Conservation (phyloP, 2,329 filamentous ascomycete genomes). For the Plectosphaerella sp. region DNA sequence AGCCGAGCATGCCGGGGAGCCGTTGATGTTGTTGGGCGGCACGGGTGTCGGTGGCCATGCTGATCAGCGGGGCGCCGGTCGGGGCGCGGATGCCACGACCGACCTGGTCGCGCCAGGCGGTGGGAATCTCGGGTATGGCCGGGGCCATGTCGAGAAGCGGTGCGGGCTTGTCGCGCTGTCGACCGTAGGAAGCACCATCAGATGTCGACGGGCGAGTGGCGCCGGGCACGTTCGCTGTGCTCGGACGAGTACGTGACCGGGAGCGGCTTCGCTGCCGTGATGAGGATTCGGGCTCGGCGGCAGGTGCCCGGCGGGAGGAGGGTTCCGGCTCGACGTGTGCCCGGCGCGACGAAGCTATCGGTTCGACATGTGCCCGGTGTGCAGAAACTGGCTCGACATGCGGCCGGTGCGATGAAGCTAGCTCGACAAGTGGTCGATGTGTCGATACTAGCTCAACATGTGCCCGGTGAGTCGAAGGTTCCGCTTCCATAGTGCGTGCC, state of each 20-base stretch:
- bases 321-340: too few relatives aligned
- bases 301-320: not conserved
- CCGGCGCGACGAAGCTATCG: not conserved
- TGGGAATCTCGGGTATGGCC: constrained; percentile 58
- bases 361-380: not conserved
- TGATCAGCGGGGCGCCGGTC: constrained; percentile 39
- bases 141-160: constrained; percentile 67
- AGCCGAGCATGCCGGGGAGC: not conserved
- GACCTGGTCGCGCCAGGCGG: constrained; percentile 48
- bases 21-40: not conserved
- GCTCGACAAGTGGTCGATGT: too few relatives aligned
- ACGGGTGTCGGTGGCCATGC: constrained; percentile 31
- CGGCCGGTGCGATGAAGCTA: too few relatives aligned
- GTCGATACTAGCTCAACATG: too few relatives aligned
- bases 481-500: too few relatives aligned
- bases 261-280: constrained; percentile 1
- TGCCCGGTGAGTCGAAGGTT: too few relatives aligned
- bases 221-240: constrained; percentile 16
- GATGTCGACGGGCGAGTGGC: constrained; percentile 15
- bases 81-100: constrained; percentile 41
- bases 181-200: constrained; percentile 12
- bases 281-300: not conserved
- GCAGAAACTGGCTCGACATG: not conserved
- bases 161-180: constrained; percentile 36
- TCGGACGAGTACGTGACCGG: constrained; percentile 20